phyloP scores from a whole-genome alignment of 352 stramenopile genomes.

The Phytophthora vignae region DNA sequence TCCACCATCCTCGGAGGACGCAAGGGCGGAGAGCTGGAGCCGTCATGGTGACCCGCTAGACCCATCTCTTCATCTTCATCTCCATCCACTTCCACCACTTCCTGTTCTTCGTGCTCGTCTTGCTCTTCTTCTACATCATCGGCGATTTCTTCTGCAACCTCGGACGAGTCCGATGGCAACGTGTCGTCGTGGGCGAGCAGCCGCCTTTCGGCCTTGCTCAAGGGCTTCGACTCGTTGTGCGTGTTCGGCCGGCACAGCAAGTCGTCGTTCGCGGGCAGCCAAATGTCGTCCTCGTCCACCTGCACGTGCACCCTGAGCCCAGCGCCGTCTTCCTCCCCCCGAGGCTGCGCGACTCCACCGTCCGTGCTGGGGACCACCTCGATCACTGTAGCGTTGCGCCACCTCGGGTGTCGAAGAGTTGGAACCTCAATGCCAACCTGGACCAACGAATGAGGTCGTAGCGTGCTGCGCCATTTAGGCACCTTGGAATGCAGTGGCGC shows the following conservation, averaged over 20 bases:
- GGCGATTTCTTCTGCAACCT: not conserved
- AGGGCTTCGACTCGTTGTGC: constrained; percentile 22
- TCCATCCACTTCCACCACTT: not conserved
- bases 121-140: constrained; percentile 1
- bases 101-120: constrained; percentile 1
- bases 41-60: not conserved
- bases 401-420: constrained; percentile 20
- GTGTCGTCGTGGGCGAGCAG: constrained; percentile 21
- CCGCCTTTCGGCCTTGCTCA: constrained; percentile 17
- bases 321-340: constrained; percentile 3
- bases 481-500: constrained; percentile 29
- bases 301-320: constrained; percentile 28
- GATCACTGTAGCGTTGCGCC: constrained; percentile 33
- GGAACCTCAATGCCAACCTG: constrained; percentile 33
- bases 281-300: constrained; percentile 30
- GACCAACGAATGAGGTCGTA: constrained; percentile 14
- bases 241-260: constrained; percentile 21
- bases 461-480: constrained; percentile 22
- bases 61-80: not conserved
- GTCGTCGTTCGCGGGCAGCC: constrained; percentile 30
- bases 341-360: not conserved
- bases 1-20: not conserved
- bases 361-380: constrained; percentile 19
- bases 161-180: constrained; percentile 1
- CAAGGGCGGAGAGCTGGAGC: constrained; percentile 4